Percentiles rank a stretch among this genome's conserved stretches.
Conservation (phyloP, 192 early-diverging fungal species). For the Paraglomus brasilianum region DNA sequence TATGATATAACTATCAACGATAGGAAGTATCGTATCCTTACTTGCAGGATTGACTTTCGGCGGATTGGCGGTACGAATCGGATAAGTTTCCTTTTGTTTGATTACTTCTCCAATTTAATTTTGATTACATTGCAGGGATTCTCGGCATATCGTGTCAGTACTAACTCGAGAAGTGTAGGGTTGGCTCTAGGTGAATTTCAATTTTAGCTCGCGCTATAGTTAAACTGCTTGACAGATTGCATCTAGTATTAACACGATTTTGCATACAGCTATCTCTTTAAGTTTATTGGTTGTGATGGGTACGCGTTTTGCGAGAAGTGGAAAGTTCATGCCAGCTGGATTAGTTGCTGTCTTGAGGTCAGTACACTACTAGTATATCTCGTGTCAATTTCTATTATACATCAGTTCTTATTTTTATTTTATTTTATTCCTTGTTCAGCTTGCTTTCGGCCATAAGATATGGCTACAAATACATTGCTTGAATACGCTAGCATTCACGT, state of each 20-base stretch:
- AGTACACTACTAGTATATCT: not conserved
- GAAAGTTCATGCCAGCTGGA: conserved; percentile 50
- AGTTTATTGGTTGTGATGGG: conserved; percentile 42
- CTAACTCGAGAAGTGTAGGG: conserved; percentile 30
- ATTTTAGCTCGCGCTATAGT: no score
- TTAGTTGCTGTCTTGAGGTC: conserved; percentile 42
- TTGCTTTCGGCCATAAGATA: no score
- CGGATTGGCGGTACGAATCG: conserved; percentile 3
- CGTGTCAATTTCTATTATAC: no score
- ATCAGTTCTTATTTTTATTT: no score
- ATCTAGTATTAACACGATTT: not conserved
- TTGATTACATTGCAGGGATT: conserved; percentile 9
- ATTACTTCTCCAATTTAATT: not conserved
- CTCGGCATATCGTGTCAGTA: conserved; percentile 36
- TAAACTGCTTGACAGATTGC: not conserved
- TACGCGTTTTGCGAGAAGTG: conserved; percentile 37
- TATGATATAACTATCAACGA: no score
- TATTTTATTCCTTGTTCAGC: no score
- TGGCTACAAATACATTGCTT: no score
- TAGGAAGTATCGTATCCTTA: conserved; percentile 34
- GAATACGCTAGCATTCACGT: no score
- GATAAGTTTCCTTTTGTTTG: not conserved
- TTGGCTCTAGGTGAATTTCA: conserved; percentile 37
- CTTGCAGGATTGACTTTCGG: conserved; percentile 38
- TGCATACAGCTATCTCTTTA: conserved; percentile 32